Evolutionary conservation across 2,329 filamentous ascomycete species (phyloP), one percentile per base, ranked within the genome.

Genomic region (Colletotrichum viniferum): DNA sequence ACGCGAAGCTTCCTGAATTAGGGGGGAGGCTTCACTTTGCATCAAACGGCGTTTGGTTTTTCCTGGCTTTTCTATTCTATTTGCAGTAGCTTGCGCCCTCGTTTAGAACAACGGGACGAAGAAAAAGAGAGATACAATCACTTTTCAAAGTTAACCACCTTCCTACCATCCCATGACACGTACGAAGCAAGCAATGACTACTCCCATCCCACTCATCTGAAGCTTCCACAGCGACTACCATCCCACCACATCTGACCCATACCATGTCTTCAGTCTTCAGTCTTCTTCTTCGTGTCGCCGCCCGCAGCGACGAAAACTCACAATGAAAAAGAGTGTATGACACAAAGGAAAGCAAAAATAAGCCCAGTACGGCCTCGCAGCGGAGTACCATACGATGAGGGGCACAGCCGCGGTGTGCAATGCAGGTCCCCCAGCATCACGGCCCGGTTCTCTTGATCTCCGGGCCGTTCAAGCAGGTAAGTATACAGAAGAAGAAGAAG

Each of bases 361-460:
- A 43, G 43, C 30, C 55, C 36, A 16, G 68, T 56, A 67, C 55
- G 69, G 69, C 38, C 48, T 69, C 63, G 21, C 62, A 16, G 7
- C 43, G 28, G 38, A 63, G 61, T 30, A 32, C 68, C 68, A 66
- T 55, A 66, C 68, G 61, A 55, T 24, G 72, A 72, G 68, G 61
- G 69, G 36, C 55, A 71, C 61, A 18, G 55, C 72, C 68, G 72
- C 62, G 32, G 30, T 62, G 68, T 74, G 69, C 69, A 67, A 72
- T 72, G 72, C 69, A 72, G 68, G 38, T 28, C 52, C 52, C 68
- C 61, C 61, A 48, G 48, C 55, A 61, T 62, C 68, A 66, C 69
- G 62, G 43, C 24, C 61, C 72, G 62, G 72, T 30, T 9, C 55
- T 66, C 68, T 66, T 67, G 72, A 74, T 71, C 72, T 66, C 68